These are phyloP conservation scores for Globisporangium yorkense DNA, from an alignment of 352 stramenopile species.

Conservation along the genomic window DNA sequence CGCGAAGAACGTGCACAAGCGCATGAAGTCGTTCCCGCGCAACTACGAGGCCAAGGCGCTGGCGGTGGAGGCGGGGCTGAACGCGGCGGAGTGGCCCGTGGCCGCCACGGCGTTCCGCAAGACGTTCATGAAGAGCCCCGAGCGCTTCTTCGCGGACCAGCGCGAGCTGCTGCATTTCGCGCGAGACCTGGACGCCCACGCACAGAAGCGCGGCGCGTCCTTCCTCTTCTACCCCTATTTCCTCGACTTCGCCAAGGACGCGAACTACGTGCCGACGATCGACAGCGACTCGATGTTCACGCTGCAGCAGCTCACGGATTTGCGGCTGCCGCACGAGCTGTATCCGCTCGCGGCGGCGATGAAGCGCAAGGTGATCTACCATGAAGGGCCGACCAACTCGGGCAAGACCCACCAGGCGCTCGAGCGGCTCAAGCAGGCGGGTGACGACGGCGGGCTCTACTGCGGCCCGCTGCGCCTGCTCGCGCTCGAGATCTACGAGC, in stretches of 20 bases:
- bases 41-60: conserved; percentile 68
- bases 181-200: conserved; percentile 29
- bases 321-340: conserved; percentile 73
- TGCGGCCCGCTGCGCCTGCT: conserved; percentile 92
- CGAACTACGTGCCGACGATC: conserved; percentile 21
- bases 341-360: conserved; percentile 80
- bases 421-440: conserved; percentile 88
- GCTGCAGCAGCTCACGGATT: conserved; percentile 67
- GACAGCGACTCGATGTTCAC: conserved; percentile 35
- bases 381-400: conserved; percentile 94
- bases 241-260: conserved; percentile 47
- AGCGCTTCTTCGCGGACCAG: conserved; percentile 53
- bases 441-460: conserved; percentile 88
- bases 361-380: conserved; percentile 86
- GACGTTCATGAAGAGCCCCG: conserved; percentile 46
- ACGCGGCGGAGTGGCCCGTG: conserved; percentile 51
- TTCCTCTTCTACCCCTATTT: conserved; percentile 82
- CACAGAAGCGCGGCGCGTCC: conserved; percentile 35
- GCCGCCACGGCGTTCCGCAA: conserved; percentile 55
- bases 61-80: conserved; percentile 59
- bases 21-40: conserved; percentile 53
- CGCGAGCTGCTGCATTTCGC: conserved; percentile 52
- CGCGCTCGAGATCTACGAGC: conserved; percentile 94
- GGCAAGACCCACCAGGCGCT: conserved; percentile 96
- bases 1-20: conserved; percentile 33